Evolutionary conservation across 805 yeast species (phyloP).

Genomic region (Candida insectalens): DNA sequence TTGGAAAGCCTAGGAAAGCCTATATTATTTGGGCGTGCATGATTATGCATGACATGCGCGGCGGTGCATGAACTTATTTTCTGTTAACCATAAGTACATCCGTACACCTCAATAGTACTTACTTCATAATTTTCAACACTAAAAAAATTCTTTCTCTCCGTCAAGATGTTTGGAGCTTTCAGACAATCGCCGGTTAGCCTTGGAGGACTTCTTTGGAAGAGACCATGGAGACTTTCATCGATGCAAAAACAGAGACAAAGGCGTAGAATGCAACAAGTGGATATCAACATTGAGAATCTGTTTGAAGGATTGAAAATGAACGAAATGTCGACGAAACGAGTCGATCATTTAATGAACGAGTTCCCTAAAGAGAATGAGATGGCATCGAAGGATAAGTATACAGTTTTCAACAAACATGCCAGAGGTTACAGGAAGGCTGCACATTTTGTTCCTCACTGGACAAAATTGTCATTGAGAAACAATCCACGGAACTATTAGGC

Average conservation of each 20-base stretch:
- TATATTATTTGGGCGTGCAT: too few species aligned
- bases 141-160: too few species aligned
- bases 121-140: too few species aligned
- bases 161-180: slow-evolving; percentile 47
- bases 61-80: too few species aligned
- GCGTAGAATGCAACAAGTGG: slow-evolving; percentile 74
- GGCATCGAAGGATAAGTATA: slow-evolving; percentile 77
- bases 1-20: too few species aligned
- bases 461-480: slow-evolving; percentile 69
- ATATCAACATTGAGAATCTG: slow-evolving; percentile 60
- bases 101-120: too few species aligned
- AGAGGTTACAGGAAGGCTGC: slow-evolving; percentile 80
- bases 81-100: too few species aligned
- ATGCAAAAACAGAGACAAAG: slow-evolving; percentile 81
- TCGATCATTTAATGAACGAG: slow-evolving; percentile 28
- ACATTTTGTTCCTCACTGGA: slow-evolving; percentile 88
- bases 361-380: slow-evolving; percentile 78
- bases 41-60: too few species aligned
- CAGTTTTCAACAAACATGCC: slow-evolving; percentile 68
- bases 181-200: slow-evolving; percentile 43
- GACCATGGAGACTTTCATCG: slow-evolving; percentile 68
- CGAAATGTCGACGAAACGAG: slow-evolving; percentile 23
- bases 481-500: slow-evolving; percentile 61
- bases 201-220: slow-evolving; percentile 78
- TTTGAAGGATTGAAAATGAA: slow-evolving; percentile 35